These are phyloP conservation scores for Talaromyces proteolyticus DNA, from an alignment of 495 filamentous ascomycete genomes.

Conservation along the genomic window DNA sequence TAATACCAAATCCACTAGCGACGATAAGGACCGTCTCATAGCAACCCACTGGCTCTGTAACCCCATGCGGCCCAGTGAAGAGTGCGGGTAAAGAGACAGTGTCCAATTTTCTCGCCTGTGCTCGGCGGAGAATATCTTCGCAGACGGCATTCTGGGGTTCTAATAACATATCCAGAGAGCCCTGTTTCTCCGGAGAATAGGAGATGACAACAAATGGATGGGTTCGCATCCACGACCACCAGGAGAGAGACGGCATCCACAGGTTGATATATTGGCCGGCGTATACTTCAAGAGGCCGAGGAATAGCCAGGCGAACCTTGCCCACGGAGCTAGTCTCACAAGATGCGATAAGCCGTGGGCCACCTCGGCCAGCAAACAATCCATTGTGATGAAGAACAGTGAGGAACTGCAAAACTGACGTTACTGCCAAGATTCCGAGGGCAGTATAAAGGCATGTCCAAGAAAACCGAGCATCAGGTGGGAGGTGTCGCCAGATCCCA, in stretches of 20 bases:
- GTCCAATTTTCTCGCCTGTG: too few relatives aligned
- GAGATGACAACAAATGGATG: slow-evolving; percentile 36
- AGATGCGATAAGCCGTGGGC: too few relatives aligned
- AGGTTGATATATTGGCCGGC: slow-evolving; percentile 34
- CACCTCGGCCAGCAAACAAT: too few relatives aligned
- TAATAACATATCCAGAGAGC: too few relatives aligned
- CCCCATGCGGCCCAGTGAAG: too few relatives aligned
- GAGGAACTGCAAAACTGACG: slow-evolving; percentile 12
- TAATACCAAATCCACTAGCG: too few relatives aligned
- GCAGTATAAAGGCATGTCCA: slow-evolving; percentile 22
- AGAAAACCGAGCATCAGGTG: slow-evolving; percentile 3
- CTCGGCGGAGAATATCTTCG: too few relatives aligned
- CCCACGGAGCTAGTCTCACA: slow-evolving; percentile 11
- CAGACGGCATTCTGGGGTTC: too few relatives aligned
- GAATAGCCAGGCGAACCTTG: slow-evolving; percentile 15
- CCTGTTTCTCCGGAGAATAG: too few relatives aligned
- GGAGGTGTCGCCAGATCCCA: slow-evolving; percentile 18
- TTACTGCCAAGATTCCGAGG: slow-evolving; percentile 16
- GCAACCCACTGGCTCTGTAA: too few relatives aligned
- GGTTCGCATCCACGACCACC: slow-evolving; percentile 25
- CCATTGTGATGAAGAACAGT: slow-evolving; percentile 19
- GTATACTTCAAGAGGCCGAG: slow-evolving; percentile 20
- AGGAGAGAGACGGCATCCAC: slow-evolving; percentile 24
- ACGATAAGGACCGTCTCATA: too few relatives aligned
- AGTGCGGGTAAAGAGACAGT: too few relatives aligned